phyloP scores from a whole-genome alignment of 805 yeast species.

The Lipomyces spencermartinsiae region DNA sequence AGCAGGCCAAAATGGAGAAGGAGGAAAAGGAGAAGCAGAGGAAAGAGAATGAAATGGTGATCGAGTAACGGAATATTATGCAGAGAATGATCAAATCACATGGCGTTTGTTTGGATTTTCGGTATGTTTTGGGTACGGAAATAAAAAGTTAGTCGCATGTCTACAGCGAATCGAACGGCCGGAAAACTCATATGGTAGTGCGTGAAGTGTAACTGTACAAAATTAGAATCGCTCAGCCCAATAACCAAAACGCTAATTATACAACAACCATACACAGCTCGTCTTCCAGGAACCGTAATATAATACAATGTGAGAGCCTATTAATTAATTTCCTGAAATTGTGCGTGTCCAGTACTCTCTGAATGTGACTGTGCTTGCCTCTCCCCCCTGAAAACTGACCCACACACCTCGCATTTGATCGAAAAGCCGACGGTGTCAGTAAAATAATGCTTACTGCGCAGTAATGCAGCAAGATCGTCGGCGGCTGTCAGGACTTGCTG shows the following conservation, averaged over 20 bases:
- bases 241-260: neutral
- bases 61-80: neutral
- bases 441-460: constrained; percentile 61
- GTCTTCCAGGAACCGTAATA: neutral
- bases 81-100: neutral
- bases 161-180: neutral
- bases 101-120: neutral
- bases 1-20: constrained; percentile 59
- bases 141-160: neutral
- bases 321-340: constrained; percentile 59
- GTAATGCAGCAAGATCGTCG: constrained; percentile 50
- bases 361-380: constrained; percentile 71
- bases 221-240: neutral
- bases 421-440: constrained; percentile 69
- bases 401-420: constrained; percentile 65
- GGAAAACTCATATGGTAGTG: neutral
- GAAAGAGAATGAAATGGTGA: constrained; percentile 48
- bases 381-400: constrained; percentile 62
- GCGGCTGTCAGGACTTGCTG: constrained; percentile 50
- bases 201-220: neutral
- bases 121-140: neutral
- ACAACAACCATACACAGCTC: neutral
- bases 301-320: neutral
- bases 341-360: constrained; percentile 61
- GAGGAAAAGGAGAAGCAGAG: constrained; percentile 56